Evolutionary conservation across 139 green algal species (phyloP).

Genomic region (Prasinococcaceae sp.): DNA sequence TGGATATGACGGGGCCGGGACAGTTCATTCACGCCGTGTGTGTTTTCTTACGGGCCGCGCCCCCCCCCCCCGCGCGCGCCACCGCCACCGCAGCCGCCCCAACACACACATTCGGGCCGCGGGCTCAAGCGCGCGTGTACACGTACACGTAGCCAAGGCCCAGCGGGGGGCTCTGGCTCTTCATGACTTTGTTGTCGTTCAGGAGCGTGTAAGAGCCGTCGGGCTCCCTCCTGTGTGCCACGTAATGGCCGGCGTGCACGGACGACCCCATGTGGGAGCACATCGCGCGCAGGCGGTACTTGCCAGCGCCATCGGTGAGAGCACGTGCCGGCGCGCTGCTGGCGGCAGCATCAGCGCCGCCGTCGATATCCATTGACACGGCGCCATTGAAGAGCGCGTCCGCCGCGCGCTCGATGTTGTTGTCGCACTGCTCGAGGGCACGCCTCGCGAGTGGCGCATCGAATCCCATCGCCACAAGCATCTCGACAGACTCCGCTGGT

Average conservation of each 20-base stretch:
- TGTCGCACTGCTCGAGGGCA: conserved; percentile 38
- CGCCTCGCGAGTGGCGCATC: neutral
- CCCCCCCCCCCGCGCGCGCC: no score
- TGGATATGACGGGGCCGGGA: no score
- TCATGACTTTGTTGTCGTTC: conserved; percentile 96
- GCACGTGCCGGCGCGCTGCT: neutral
- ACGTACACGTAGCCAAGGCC: conserved; percentile 93
- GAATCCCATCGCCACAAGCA: conserved; percentile 76
- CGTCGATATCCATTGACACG: conserved; percentile 67
- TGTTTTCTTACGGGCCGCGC: no score
- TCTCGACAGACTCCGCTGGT: conserved; percentile 38
- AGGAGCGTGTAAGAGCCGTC: conserved; percentile 75
- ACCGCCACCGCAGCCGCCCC: no score
- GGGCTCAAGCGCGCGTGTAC: conserved; percentile 52
- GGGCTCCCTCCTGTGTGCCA: conserved; percentile 79
- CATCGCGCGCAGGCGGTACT: conserved; percentile 77
- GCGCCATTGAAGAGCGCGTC: conserved; percentile 71
- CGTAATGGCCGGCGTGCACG: conserved; percentile 89
- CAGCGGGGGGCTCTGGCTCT: conserved; percentile 52
- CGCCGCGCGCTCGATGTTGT: conserved; percentile 68
- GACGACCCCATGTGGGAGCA: conserved; percentile 88
- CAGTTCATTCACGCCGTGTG: no score
- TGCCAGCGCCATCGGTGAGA: neutral
- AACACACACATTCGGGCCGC: no score
- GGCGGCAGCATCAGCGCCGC: neutral